Conservation (phyloP, 1,284 basidiomycete genomes). For the Ustilago loliicola region DNA sequence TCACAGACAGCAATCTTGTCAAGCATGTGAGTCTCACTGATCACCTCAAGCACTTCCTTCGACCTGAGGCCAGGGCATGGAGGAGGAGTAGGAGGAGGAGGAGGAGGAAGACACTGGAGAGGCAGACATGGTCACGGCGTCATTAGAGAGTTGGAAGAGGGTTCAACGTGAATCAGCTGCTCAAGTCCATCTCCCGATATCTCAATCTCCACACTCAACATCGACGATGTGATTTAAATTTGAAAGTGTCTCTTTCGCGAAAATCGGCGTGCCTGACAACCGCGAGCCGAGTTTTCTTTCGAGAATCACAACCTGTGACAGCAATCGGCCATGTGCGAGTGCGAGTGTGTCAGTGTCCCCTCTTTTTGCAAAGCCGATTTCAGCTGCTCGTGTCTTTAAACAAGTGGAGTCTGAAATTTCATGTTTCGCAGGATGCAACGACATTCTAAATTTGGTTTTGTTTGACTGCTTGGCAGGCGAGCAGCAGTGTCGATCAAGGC, state of each 20-base stretch:
- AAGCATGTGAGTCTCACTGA: too few species aligned
- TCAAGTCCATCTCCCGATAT: background rate
- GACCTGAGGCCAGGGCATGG: too few species aligned
- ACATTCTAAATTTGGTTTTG: conserved; percentile 31
- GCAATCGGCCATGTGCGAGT: background rate
- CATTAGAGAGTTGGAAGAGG: too few species aligned
- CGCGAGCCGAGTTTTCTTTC: background rate
- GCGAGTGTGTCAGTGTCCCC: too few species aligned
- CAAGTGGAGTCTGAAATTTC: conserved; percentile 15
- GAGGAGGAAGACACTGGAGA: too few species aligned
- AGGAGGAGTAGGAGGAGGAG: too few species aligned
- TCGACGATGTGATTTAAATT: background rate
- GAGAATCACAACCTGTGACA: too few species aligned
- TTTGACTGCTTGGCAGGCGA: background rate
- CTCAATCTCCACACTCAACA: background rate
- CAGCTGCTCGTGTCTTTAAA: background rate
- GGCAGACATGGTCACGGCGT: too few species aligned
- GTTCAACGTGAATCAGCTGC: background rate
- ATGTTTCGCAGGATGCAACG: conserved; percentile 11
- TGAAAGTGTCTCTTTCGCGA: background rate
- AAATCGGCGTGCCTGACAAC: conserved; percentile 1
- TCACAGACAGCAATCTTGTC: background rate
- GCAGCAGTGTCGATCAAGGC: conserved; percentile 2
- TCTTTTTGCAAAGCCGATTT: background rate
- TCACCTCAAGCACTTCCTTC: too few species aligned